Evolutionary conservation across 306 rosid genomes (phyloP).

Genomic region (Amphicarpaea edgeworthii): DNA sequence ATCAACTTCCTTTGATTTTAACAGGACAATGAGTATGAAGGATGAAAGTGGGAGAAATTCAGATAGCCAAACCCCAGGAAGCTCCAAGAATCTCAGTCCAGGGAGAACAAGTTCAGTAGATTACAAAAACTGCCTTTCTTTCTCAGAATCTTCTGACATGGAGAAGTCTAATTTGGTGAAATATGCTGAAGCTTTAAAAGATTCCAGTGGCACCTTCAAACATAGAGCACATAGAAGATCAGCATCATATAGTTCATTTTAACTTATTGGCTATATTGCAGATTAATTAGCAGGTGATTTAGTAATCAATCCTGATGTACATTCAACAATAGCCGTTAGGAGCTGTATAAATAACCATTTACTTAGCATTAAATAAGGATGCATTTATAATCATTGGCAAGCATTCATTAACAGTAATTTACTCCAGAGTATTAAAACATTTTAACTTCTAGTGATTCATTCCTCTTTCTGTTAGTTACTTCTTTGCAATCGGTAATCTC

Average conservation of each 20-base stretch:
- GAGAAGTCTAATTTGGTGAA: slow-evolving; percentile 68
- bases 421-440: background rate
- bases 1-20: slow-evolving; percentile 56
- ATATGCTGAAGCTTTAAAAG: slow-evolving; percentile 79
- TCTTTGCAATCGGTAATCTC: slow-evolving; percentile 1
- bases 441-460: background rate
- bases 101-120: slow-evolving; percentile 44
- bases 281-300: slow-evolving; percentile 37
- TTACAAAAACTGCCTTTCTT: slow-evolving; percentile 40
- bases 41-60: slow-evolving; percentile 49
- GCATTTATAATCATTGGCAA: slow-evolving; percentile 4
- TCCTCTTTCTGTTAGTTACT: slow-evolving; percentile 11
- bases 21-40: slow-evolving; percentile 44
- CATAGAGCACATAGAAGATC: slow-evolving; percentile 46
- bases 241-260: slow-evolving; percentile 61
- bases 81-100: slow-evolving; percentile 48
- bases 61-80: slow-evolving; percentile 47
- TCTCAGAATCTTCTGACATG: slow-evolving; percentile 44
- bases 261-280: slow-evolving; percentile 28
- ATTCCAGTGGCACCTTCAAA: slow-evolving; percentile 48
- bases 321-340: slow-evolving; percentile 30
- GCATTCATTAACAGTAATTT: slow-evolving; percentile 2
- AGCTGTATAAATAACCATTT: slow-evolving; percentile 40
- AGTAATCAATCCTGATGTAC: slow-evolving; percentile 33
- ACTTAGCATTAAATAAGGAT: slow-evolving; percentile 17